phyloP scores from a whole-genome alignment of 1,139 yeast species.

The Suhomyces kunorum region DNA sequence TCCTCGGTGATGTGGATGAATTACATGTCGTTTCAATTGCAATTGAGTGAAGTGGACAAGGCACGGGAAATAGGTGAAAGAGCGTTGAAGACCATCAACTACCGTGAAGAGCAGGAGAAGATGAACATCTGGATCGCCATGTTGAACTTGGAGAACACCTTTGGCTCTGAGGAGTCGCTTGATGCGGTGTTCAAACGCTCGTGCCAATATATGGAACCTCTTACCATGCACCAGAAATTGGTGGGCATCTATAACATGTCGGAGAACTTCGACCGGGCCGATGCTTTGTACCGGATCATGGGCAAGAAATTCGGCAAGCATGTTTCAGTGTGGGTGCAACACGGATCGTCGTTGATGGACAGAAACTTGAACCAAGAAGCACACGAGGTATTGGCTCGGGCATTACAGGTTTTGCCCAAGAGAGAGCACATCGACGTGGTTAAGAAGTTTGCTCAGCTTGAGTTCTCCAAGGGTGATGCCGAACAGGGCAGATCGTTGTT shows the following conservation, averaged over 20 bases:
- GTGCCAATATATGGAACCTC: conserved; percentile 88
- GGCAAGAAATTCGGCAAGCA: conserved; percentile 80
- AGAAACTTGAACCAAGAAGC: conserved; percentile 59
- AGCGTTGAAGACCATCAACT: conserved; percentile 85
- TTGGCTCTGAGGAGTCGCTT: conserved; percentile 82
- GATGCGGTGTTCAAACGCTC: conserved; percentile 81
- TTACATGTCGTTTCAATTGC: conserved; percentile 96
- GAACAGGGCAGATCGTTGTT: conserved; percentile 95
- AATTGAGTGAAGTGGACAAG: conserved; percentile 87
- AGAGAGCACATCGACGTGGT: conserved; percentile 79
- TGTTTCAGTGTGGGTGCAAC: conserved; percentile 73
- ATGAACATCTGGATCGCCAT: conserved; percentile 95
- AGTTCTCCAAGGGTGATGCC: conserved; percentile 80
- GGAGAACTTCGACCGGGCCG: conserved; percentile 71
- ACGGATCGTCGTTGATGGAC: conserved; percentile 73
- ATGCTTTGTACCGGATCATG: conserved; percentile 61
- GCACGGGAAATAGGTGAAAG: conserved; percentile 93
- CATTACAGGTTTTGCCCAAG: conserved; percentile 72
- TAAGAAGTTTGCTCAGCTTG: conserved; percentile 85
- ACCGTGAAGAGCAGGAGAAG: conserved; percentile 91
- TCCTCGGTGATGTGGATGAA: conserved; percentile 96
- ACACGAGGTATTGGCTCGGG: conserved; percentile 68
- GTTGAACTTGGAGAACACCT: conserved; percentile 88
- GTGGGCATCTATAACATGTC: conserved; percentile 74
- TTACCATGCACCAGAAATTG: conserved; percentile 75